phyloP scores from a whole-genome alignment of 1,284 basidiomycete species.

The Agroathelia rolfsii region DNA sequence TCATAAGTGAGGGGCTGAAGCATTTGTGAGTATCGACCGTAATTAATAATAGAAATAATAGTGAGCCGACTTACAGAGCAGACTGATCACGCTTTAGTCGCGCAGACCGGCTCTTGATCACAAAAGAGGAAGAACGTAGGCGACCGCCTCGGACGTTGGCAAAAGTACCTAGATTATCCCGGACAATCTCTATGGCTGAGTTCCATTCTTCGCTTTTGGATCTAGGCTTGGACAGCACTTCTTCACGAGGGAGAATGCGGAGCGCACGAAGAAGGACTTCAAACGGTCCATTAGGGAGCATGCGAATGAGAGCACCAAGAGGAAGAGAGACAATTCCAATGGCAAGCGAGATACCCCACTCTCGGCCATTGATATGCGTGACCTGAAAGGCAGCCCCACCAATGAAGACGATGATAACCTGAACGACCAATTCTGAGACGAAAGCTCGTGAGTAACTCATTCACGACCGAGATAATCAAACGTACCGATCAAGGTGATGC shows the following conservation, averaged over 20 bases:
- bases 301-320: constrained; percentile 74
- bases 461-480: constrained; percentile 7
- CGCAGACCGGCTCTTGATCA: constrained; percentile 64
- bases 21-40: constrained; percentile 14
- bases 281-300: constrained; percentile 76
- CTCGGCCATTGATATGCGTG: constrained; percentile 63
- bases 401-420: constrained; percentile 85
- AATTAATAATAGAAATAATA: constrained; percentile 8
- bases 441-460: constrained; percentile 2
- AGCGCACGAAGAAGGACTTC: constrained; percentile 61
- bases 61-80: constrained; percentile 19
- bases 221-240: constrained; percentile 53
- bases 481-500: constrained; percentile 77
- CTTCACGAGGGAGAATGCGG: constrained; percentile 59
- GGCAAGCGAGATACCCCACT: constrained; percentile 91
- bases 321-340: constrained; percentile 85
- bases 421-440: constrained; percentile 69
- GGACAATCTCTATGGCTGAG: constrained; percentile 64
- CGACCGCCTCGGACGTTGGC: constrained; percentile 80
- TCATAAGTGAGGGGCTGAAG: constrained; percentile 56
- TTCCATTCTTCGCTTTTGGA: constrained; percentile 63
- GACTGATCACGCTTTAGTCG: constrained; percentile 35
- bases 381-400: constrained; percentile 92
- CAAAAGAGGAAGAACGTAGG: constrained; percentile 73
- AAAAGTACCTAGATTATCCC: constrained; percentile 80